Evolutionary conservation across 441 rosid genomes (phyloP), one percentile per base, ranked within the genome.

Genomic region (Metrosideros polymorpha): DNA sequence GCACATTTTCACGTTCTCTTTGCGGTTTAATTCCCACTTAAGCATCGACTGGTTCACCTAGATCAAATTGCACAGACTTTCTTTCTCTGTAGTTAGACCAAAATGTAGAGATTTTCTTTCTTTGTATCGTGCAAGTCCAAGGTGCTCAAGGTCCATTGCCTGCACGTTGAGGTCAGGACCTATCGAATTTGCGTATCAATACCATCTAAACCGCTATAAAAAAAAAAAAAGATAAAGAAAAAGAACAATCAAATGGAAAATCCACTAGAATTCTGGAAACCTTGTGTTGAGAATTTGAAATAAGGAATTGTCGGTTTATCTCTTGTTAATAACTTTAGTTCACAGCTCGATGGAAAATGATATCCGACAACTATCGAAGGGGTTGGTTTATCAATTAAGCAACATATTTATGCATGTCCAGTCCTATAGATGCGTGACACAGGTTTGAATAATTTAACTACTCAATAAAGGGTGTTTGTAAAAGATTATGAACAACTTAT

Each of bases 201-300:
- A 22, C 12, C 56, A 53, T 1, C 56, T 22, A 53, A 53, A 53
- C 12, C 0, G 56, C 56, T 53, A 53, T 4, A 53, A 53, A 53
- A 53, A 22, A 10, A 22, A 0, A 19, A 8, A 53, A 7, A 7
- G 0, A 17, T n/a, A n/a, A n/a, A n/a, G n/a, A 6, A 1, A 53
- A 8, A 53, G 1, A 10, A 53, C 4, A 54, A 22, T 54, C 57
- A 4, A 54, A 54, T 0, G 1, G 22, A 9, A 54, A 54, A 22
- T 9, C 22, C n/a, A 22, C 12, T 54, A 22, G 5, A 54, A 54
- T 54, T n/a, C n/a, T 22, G 57, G 22, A 54, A 54, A 22, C 0
- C n/a, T 24, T 54, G 57, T 24, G 9, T 54, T 54, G 57, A 54
- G n/a, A 54, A 54, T 24, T 12, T 54, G 0, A 54, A 22, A 54